These are phyloP conservation scores for Trichopus zeylanicus DNA, from an alignment of 116 monocot species.

Conservation along the genomic window DNA sequence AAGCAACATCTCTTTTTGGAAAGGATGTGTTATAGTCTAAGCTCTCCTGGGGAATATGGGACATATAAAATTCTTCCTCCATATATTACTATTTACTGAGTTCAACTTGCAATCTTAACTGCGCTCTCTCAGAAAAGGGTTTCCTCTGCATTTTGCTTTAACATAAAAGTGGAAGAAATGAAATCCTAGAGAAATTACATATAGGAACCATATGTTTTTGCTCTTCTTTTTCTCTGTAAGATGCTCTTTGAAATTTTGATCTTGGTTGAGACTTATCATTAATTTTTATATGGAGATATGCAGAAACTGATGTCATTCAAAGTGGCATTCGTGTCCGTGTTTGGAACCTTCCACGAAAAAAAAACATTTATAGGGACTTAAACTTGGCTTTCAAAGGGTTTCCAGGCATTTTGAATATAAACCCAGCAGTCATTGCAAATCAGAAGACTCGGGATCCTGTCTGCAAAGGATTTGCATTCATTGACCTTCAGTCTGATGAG, in stretches of 20 bases:
- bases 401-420: constrained; percentile 55
- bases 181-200: no score
- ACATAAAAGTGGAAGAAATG: no score
- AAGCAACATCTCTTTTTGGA: no score
- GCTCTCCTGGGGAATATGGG: no score
- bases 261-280: constrained; percentile 4
- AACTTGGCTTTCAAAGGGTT: constrained; percentile 65
- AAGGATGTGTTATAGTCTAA: no score
- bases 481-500: constrained; percentile 51
- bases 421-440: constrained; percentile 63
- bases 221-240: not conserved
- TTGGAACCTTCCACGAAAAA: constrained; percentile 82
- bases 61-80: no score
- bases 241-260: not conserved
- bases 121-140: no score
- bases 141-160: not conserved
- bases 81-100: no score
- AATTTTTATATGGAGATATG: constrained; percentile 10
- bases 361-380: constrained; percentile 80
- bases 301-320: constrained; percentile 27
- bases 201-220: not conserved
- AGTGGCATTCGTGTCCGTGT: constrained; percentile 50
- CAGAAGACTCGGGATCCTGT: constrained; percentile 90
- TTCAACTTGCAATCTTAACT: no score
- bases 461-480: constrained; percentile 90